These are phyloP conservation scores for Naematelia encephala DNA, from an alignment of 768 basidiomycete species.

Conservation along the genomic window DNA sequence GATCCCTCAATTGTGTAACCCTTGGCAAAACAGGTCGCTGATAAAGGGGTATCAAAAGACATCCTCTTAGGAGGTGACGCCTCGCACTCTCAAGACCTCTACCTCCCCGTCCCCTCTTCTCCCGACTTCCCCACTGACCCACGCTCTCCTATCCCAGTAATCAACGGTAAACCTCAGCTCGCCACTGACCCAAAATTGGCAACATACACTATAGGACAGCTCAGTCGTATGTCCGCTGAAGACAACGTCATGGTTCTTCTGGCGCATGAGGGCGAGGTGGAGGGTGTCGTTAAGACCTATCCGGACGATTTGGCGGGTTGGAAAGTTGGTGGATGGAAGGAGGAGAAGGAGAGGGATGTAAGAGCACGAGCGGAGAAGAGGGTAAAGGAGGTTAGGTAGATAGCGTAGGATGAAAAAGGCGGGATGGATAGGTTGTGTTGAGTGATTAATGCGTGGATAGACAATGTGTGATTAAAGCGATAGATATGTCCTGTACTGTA, in stretches of 20 bases:
- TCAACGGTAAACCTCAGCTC: too few species aligned
- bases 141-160: constrained; percentile 15
- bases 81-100: constrained; percentile 30
- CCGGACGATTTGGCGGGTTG: constrained; percentile 24
- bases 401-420: too few species aligned
- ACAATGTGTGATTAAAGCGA: too few species aligned
- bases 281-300: constrained; percentile 18
- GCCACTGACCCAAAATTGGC: constrained; percentile 16
- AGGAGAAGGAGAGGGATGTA: constrained; percentile 26
- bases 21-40: too few species aligned
- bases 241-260: constrained; percentile 37
- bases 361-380: too few species aligned
- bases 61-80: constrained; percentile 33
- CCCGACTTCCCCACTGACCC: constrained; percentile 14
- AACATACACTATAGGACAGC: constrained; percentile 20
- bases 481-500: too few species aligned
- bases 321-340: constrained; percentile 30
- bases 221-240: constrained; percentile 28
- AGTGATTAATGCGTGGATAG: too few species aligned
- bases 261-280: constrained; percentile 32
- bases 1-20: too few species aligned
- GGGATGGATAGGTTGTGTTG: too few species aligned
- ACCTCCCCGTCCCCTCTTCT: constrained; percentile 15
- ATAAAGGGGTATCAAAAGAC: too few species aligned
- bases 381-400: too few species aligned